These are phyloP conservation scores for Verruconis gallopava DNA, from an alignment of 2,329 filamentous ascomycete species.

Conservation along the genomic window DNA sequence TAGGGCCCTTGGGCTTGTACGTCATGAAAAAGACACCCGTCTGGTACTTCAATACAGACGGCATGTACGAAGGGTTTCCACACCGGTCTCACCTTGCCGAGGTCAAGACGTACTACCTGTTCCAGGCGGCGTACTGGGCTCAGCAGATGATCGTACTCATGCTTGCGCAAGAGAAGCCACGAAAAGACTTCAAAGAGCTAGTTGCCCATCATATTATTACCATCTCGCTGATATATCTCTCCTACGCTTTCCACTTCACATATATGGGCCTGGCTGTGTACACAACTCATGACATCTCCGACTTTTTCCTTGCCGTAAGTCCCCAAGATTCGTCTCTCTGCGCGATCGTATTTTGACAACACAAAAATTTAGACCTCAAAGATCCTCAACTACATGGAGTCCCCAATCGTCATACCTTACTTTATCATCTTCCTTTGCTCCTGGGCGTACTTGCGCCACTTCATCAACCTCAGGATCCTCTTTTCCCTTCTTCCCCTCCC, in stretches of 20 bases:
- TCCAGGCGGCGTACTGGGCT: conserved; percentile 89
- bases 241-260: conserved; percentile 93
- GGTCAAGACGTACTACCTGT: conserved; percentile 94
- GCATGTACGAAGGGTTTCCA: conserved; percentile 83
- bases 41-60: conserved; percentile 88
- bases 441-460: conserved; percentile 88
- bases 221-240: conserved; percentile 66
- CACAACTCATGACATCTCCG: conserved; percentile 85
- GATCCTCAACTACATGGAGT: conserved; percentile 79
- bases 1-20: conserved; percentile 74
- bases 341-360: too few relatives aligned
- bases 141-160: conserved; percentile 85
- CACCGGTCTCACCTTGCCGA: conserved; percentile 65
- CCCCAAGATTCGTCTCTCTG: too few relatives aligned
- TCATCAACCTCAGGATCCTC: conserved; percentile 66
- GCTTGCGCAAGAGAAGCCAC: conserved; percentile 78
- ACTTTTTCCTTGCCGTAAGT: conserved; percentile 86
- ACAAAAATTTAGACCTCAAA: conserved; percentile 74
- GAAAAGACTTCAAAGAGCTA: conserved; percentile 91
- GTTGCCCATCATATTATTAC: conserved; percentile 87
- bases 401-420: conserved; percentile 65
- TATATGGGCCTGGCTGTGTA: conserved; percentile 91
- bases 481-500: conserved; percentile 46
- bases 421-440: conserved; percentile 68
- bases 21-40: conserved; percentile 86